phyloP scores from a whole-genome alignment of 768 basidiomycete genomes.

The Trichaptum fuscoviolaceum region DNA sequence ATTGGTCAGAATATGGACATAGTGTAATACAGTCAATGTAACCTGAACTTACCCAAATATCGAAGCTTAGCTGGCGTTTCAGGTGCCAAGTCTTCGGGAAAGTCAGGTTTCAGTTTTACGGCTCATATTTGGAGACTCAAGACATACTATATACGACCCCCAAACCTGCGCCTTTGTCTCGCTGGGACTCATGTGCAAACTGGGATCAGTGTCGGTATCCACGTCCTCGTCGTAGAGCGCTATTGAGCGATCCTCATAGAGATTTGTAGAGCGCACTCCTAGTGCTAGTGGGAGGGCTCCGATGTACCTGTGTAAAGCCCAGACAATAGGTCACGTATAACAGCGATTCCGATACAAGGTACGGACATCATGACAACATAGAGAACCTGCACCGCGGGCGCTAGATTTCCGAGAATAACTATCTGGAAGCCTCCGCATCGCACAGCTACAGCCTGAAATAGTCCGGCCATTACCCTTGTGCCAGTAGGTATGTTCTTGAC shows the following conservation, averaged over 20 bases:
- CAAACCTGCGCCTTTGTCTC: not conserved
- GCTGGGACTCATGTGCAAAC: not conserved
- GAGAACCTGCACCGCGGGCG: conserved; percentile 33
- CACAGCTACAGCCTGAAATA: conserved; percentile 33
- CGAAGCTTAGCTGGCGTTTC: not conserved
- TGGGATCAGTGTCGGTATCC: not conserved
- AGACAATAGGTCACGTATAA: not conserved
- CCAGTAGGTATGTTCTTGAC: conserved; percentile 13
- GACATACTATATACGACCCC: not conserved
- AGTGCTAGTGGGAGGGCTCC: conserved; percentile 7
- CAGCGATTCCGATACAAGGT: not conserved
- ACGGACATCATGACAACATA: conserved; percentile 11
- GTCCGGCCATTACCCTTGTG: conserved; percentile 29
- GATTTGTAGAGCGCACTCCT: conserved; percentile 6
- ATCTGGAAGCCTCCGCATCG: conserved; percentile 37
- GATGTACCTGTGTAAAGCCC: conserved; percentile 5
- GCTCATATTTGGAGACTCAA: not conserved
- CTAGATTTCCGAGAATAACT: conserved; percentile 28
- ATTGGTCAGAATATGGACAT: not conserved
- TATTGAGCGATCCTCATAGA: conserved; percentile 8
- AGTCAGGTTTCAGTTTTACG: too few species aligned
- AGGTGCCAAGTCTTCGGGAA: not conserved
- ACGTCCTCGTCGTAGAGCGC: conserved; percentile 6
- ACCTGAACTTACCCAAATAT: not conserved
- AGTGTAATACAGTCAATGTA: not conserved